Conservation (phyloP, 2,329 filamentous ascomycete genomes). For the Botryotinia convoluta region DNA sequence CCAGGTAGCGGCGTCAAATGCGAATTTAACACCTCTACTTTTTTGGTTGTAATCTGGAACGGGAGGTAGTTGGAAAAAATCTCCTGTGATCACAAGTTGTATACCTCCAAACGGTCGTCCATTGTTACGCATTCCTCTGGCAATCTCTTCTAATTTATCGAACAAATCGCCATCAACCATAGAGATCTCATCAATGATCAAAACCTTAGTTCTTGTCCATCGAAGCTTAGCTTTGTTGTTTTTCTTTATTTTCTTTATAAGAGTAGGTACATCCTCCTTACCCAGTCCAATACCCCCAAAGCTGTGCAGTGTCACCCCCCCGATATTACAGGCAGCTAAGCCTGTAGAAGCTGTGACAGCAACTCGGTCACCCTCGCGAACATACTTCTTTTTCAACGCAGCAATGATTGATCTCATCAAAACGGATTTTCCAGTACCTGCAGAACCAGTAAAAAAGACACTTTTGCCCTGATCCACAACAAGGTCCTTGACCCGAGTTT, state of each 20-base stretch:
- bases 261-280: constrained; percentile 75
- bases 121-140: constrained; percentile 82
- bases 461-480: constrained; percentile 79
- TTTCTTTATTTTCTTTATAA: constrained; percentile 86
- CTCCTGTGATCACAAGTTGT: constrained; percentile 90
- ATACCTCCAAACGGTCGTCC: constrained; percentile 93
- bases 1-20: constrained; percentile 92
- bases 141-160: constrained; percentile 90
- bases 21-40: constrained; percentile 71
- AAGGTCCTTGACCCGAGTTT: constrained; percentile 76
- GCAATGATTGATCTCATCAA: constrained; percentile 88
- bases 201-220: constrained; percentile 83
- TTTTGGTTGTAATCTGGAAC: constrained; percentile 71
- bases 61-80: constrained; percentile 96
- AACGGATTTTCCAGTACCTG: constrained; percentile 95
- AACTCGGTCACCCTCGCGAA: constrained; percentile 74
- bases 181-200: constrained; percentile 93
- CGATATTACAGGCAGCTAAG: constrained; percentile 93
- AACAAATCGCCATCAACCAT: constrained; percentile 98
- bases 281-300: constrained; percentile 94
- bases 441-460: constrained; percentile 97
- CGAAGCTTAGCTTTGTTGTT: constrained; percentile 85
- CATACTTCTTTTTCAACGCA: constrained; percentile 73
- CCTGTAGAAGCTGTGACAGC: constrained; percentile 96
- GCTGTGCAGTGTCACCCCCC: constrained; percentile 91